Evolutionary conservation across 805 yeast species (phyloP).

Genomic region (Schizosaccharomyces pombe): DNA sequence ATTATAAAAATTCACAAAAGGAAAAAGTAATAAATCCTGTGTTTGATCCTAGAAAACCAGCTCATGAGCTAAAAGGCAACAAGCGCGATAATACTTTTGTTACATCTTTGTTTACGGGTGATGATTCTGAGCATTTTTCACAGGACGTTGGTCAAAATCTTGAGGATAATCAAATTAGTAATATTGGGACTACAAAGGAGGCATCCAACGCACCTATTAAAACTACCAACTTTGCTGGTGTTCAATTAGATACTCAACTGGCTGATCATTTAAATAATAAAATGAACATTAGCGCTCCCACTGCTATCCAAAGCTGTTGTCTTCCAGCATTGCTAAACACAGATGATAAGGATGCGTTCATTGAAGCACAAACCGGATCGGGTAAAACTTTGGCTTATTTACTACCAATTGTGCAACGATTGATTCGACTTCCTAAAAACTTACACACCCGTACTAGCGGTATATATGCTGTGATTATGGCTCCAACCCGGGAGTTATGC

Average conservation of each 20-base stretch:
- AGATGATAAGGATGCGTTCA: constrained; percentile 39
- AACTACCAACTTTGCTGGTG: constrained; percentile 42
- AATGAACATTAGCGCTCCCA: constrained; percentile 34
- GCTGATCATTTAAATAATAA: constrained; percentile 31
- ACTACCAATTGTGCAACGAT: constrained; percentile 55
- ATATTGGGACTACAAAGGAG: constrained; percentile 1
- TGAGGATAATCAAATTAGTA: background rate
- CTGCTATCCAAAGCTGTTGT: constrained; percentile 49
- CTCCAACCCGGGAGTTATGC: constrained; percentile 91
- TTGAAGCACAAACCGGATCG: constrained; percentile 95
- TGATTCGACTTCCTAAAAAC: constrained; percentile 30
- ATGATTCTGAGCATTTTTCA: background rate
- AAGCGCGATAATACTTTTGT: background rate
- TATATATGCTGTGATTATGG: constrained; percentile 62
- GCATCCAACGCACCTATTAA: constrained; percentile 74
- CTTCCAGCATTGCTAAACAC: background rate
- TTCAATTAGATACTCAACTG: constrained; percentile 40
- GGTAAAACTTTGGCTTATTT: constrained; percentile 84
- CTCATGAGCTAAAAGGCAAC: background rate
- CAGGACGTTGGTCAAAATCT: background rate
- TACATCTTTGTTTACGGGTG: background rate
- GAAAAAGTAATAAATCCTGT: background rate
- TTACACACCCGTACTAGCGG: constrained; percentile 43
- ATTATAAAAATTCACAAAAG: background rate
- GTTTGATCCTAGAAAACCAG: background rate